Base-by-base conservation (phyloP, 1,139 yeast genomes). In the Kurtzmaniella natalensis region DNA sequence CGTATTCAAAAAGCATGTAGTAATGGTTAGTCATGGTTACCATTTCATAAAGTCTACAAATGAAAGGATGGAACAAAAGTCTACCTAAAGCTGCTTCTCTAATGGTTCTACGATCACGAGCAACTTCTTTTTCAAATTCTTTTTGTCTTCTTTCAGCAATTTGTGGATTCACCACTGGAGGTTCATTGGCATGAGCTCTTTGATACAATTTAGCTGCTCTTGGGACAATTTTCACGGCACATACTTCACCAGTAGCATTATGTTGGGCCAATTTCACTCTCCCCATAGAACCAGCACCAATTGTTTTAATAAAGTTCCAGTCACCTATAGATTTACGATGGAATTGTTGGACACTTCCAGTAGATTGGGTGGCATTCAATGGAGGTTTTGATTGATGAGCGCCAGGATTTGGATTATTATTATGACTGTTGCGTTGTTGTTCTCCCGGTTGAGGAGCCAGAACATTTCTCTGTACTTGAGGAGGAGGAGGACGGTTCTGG, bases 211-310 rank as follows among this genome's bases (percentile, higher is more conserved):
- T 80, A 3, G 89, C 81, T 4, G 94, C 92, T 44, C 92, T 61
- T 7, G 89, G 88, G 23, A 84, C 87, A 38, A 84, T 84, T 52
- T 84, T 84, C 16, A 84, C 84, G 1, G 92, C 97, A 59, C 96
- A 88, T 18, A 84, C 70, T 53, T 88, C 96, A 36, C 76, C 76
- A 1, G 96, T 86, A 26, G 78, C 57, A 44, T 84, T 76, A 61
- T 89, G 95, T 48, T 78, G 82, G 2, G 97, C 97, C 31, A 92
- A 68, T 58, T 94, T 94, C 34, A 92, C 99, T 57, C 92, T 94
- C 38, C 99, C 99, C 98, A 94, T 92, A 1, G 96, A 86, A 3
- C 99, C 98, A 4, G 97, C 96, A 33, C 99, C 99, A 32, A 92
- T 86, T 1, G 96, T 88, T 55, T 88, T 88, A 40, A 87, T 74